These are phyloP conservation scores for Colletotrichum sp. DNA, from an alignment of 2,329 filamentous ascomycete genomes.

Conservation along the genomic window DNA sequence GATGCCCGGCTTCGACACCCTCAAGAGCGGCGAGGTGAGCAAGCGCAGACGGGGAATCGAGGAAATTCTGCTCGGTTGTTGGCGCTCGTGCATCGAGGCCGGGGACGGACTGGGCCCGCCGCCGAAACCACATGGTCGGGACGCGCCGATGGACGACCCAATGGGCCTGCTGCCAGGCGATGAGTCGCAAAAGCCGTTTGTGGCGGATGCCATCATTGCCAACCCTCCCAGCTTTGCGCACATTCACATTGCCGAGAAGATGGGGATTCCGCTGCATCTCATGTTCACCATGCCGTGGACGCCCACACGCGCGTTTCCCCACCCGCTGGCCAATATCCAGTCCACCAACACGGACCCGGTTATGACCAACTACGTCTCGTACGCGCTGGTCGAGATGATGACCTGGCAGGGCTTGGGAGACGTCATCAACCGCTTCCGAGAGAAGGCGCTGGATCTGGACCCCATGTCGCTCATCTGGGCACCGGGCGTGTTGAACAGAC, in stretches of 20 bases:
- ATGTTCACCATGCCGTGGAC: slow-evolving; percentile 98
- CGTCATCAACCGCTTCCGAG: slow-evolving; percentile 86
- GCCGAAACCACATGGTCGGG: slow-evolving; percentile 48
- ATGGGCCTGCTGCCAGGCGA: slow-evolving; percentile 43
- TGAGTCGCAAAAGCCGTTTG: slow-evolving; percentile 65
- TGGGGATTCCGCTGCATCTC: slow-evolving; percentile 78
- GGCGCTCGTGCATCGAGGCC: slow-evolving; percentile 83
- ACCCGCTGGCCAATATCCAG: slow-evolving; percentile 84
- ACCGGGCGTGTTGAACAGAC: slow-evolving; percentile 76
- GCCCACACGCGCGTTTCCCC: slow-evolving; percentile 83
- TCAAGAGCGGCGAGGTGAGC: slow-evolving; percentile 78
- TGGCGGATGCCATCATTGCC: slow-evolving; percentile 82
- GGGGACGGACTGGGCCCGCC: slow-evolving; percentile 67
- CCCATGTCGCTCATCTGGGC: slow-evolving; percentile 82
- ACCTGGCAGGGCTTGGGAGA: slow-evolving; percentile 93
- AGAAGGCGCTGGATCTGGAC: slow-evolving; percentile 75
- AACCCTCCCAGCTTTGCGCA: slow-evolving; percentile 81
- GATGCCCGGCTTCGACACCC: slow-evolving; percentile 80
- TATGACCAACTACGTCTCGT: slow-evolving; percentile 84
- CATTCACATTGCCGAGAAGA: slow-evolving; percentile 75
- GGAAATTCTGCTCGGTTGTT: slow-evolving; percentile 83
- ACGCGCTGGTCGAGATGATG: slow-evolving; percentile 86
- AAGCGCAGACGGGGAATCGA: slow-evolving; percentile 77
- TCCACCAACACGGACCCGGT: slow-evolving; percentile 76
- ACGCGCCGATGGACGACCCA: slow-evolving; percentile 57